These are phyloP conservation scores for Neopestalotiopsis rosae DNA, from an alignment of 2,329 filamentous ascomycete genomes.

Conservation along the genomic window DNA sequence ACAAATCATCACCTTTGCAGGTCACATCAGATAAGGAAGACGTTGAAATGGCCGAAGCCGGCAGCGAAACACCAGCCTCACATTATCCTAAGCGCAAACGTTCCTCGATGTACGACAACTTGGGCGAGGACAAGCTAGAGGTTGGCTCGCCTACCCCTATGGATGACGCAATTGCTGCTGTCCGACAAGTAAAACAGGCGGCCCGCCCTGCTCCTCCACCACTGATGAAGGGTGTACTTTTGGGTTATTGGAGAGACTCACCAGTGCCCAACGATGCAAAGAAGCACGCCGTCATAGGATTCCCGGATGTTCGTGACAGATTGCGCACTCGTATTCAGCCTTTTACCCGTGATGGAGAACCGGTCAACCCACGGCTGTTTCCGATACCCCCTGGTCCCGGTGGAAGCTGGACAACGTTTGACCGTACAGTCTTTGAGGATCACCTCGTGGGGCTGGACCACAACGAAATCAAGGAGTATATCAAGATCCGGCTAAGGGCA, in stretches of 20 bases:
- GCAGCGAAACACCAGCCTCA: slow-evolving; percentile 42
- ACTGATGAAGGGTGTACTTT: slow-evolving; percentile 50
- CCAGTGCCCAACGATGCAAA: slow-evolving; percentile 50
- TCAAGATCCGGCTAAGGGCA: slow-evolving; percentile 55
- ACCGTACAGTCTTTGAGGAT: slow-evolving; percentile 62
- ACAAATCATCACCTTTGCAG: slow-evolving; percentile 41
- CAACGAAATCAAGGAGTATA: slow-evolving; percentile 66
- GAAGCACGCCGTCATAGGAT: slow-evolving; percentile 66
- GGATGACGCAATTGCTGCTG: slow-evolving; percentile 32
- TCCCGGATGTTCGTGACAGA: slow-evolving; percentile 65
- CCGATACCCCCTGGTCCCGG: slow-evolving; percentile 61
- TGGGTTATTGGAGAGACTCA: slow-evolving; percentile 68
- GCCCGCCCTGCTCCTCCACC: slow-evolving; percentile 33
- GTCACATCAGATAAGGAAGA: slow-evolving; percentile 47
- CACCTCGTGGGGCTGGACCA: slow-evolving; percentile 62
- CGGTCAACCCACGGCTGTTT: slow-evolving; percentile 50
- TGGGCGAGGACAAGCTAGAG: slow-evolving; percentile 54
- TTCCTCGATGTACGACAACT: slow-evolving; percentile 52
- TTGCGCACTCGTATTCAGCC: slow-evolving; percentile 64
- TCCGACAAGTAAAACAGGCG: slow-evolving; percentile 32
- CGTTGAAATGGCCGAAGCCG: slow-evolving; percentile 47
- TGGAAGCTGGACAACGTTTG: slow-evolving; percentile 69
- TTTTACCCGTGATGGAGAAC: slow-evolving; percentile 52
- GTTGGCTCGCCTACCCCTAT: slow-evolving; percentile 38
- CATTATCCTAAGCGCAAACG: slow-evolving; percentile 63